Evolutionary conservation across 169 alveolate genomes (phyloP).

Genomic region (Plasmodium cynomolgi): DNA sequence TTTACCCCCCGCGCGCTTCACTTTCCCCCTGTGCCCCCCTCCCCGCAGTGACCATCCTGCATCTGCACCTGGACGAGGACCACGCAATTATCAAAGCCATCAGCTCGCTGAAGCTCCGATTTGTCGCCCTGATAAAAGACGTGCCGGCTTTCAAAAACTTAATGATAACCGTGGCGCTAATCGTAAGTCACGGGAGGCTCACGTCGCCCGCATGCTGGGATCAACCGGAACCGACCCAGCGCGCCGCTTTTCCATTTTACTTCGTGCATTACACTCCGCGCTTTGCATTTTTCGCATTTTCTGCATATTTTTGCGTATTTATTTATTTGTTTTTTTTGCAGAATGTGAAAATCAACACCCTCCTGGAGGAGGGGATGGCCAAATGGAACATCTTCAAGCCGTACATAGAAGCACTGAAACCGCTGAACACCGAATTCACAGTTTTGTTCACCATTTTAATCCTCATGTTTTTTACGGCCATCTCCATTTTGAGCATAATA

Average conservation of each 20-base stretch:
- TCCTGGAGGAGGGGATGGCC: conserved; percentile 3
- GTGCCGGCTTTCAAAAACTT: conserved; percentile 32
- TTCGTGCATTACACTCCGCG: background rate
- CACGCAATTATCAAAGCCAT: conserved; percentile 57
- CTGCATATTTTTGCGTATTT: background rate
- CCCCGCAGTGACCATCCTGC: conserved; percentile 32
- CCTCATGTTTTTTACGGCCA: conserved; percentile 25
- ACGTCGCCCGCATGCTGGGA: background rate
- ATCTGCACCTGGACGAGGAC: conserved; percentile 54
- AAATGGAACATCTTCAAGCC: conserved; percentile 31
- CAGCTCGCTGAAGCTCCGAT: conserved; percentile 28
- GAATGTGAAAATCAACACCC: conserved; percentile 25
- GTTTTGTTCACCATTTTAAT: conserved; percentile 47
- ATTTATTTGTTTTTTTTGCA: background rate
- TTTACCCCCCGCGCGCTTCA: background rate
- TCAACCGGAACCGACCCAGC: background rate
- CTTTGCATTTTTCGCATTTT: background rate
- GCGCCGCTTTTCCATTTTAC: background rate
- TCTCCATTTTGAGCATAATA: conserved; percentile 30
- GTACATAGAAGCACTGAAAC: conserved; percentile 48
- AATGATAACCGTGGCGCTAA: conserved; percentile 34
- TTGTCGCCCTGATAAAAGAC: conserved; percentile 41
- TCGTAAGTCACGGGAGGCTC: conserved; percentile 17
- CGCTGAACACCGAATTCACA: conserved; percentile 49
- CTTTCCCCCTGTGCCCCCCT: background rate